Percentiles rank a stretch among this genome's conserved stretches.
Evolutionary conservation across 345 rosid genomes (phyloP).

Genomic region (Ceriops tagal): DNA sequence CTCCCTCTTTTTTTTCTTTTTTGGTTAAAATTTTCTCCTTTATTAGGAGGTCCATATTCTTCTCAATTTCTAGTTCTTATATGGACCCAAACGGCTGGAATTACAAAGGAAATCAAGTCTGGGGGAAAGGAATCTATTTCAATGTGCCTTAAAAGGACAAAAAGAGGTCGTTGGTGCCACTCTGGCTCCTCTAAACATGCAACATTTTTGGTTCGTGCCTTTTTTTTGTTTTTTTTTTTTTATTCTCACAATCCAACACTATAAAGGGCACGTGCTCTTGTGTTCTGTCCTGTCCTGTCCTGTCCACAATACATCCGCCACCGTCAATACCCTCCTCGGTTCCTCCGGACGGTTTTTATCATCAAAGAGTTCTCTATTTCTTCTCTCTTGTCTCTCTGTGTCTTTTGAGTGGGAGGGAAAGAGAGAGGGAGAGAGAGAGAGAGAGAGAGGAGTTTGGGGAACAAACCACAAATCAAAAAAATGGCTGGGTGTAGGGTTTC

Average conservation of each 20-base stretch:
- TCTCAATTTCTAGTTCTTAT: too few species aligned
- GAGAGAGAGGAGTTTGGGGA: not conserved
- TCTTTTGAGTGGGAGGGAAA: not conserved
- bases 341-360: not conserved
- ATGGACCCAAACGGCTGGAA: too few species aligned
- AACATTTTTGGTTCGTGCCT: not conserved
- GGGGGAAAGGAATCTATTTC: too few species aligned
- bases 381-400: conserved; percentile 8
- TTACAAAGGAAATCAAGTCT: too few species aligned
- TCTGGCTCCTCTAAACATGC: conserved; percentile 16
- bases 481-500: conserved; percentile 4
- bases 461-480: not conserved
- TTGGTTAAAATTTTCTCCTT: too few species aligned
- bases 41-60: too few species aligned
- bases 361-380: conserved; percentile 7
- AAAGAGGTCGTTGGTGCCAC: not conserved
- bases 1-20: too few species aligned
- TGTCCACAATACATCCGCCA: not conserved
- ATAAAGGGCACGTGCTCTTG: not conserved
- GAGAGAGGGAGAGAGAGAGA: conserved; percentile 6
- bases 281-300: not conserved
- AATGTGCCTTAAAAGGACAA: too few species aligned
- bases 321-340: not conserved
- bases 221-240: not conserved
- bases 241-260: not conserved